Conservation (phyloP, 2,329 filamentous ascomycete genomes). For the Pseudopithomyces maydicus region DNA sequence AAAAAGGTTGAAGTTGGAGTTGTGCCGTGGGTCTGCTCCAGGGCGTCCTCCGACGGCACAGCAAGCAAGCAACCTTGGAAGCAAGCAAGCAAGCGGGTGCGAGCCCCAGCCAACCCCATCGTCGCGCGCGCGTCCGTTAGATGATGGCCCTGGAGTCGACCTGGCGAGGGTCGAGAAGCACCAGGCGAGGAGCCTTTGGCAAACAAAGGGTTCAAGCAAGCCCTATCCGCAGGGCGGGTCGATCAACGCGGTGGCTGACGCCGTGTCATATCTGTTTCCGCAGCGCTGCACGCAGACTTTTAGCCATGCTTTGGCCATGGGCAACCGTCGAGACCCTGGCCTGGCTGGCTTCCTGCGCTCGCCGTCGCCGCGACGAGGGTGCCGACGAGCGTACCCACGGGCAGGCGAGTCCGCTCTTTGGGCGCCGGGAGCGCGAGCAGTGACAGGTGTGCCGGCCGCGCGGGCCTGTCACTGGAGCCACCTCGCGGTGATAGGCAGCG, state of each 20-base stretch:
- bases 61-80: not conserved
- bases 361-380: no score
- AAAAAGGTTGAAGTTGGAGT: no score
- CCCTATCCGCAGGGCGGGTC: constrained; percentile 38
- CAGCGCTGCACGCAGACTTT: not conserved
- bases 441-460: constrained; percentile 38
- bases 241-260: constrained; percentile 34
- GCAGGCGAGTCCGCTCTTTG: not conserved
- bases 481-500: constrained; percentile 12
- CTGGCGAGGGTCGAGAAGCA: no score
- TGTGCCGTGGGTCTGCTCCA: no score
- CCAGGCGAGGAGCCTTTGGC: no score
- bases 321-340: constrained; percentile 8
- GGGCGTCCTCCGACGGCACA: no score
- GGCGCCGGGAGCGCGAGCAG: constrained; percentile 27
- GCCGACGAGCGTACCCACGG: constrained; percentile 4
- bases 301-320: not conserved
- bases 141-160: no score
- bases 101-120: not conserved
- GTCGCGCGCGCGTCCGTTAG: no score
- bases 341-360: no score
- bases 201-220: constrained; percentile 31
- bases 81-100: no score
- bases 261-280: constrained; percentile 4
- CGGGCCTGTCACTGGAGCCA: constrained; percentile 42